phyloP scores from a whole-genome alignment of 306 rosid species.

The Cyclanthera cordifolia region DNA sequence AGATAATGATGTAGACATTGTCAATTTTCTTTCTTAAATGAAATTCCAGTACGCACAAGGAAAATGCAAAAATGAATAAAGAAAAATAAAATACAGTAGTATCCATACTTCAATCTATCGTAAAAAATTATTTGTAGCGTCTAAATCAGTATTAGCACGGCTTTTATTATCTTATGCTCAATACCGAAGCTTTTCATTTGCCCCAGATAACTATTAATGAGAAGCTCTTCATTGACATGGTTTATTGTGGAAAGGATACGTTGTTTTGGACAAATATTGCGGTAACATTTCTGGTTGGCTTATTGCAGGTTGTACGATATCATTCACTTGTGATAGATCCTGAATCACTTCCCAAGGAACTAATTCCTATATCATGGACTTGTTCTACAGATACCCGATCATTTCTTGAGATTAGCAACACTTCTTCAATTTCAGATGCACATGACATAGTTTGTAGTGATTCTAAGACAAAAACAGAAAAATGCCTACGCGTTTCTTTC shows the following conservation, averaged over 20 bases:
- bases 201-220: neutral
- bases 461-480: constrained; percentile 22
- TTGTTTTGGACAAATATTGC: neutral
- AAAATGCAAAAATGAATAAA: neutral
- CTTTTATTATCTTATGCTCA: neutral
- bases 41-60: neutral
- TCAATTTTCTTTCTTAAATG: neutral
- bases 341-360: constrained; percentile 71
- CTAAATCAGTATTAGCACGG: neutral
- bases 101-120: neutral
- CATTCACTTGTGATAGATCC: constrained; percentile 89
- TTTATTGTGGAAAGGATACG: neutral
- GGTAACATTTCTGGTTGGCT: constrained; percentile 15
- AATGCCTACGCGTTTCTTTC: constrained; percentile 24
- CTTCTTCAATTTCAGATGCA: constrained; percentile 26
- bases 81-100: neutral
- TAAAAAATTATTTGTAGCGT: neutral
- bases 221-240: neutral
- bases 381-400: constrained; percentile 47
- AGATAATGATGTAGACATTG: neutral
- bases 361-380: constrained; percentile 97
- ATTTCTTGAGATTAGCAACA: constrained; percentile 30
- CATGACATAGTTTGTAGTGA: constrained; percentile 23
- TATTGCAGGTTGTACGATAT: constrained; percentile 87
- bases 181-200: neutral